Conservation (phyloP, 1,284 basidiomycete genomes). For the Uromyces viciae-fabae region DNA sequence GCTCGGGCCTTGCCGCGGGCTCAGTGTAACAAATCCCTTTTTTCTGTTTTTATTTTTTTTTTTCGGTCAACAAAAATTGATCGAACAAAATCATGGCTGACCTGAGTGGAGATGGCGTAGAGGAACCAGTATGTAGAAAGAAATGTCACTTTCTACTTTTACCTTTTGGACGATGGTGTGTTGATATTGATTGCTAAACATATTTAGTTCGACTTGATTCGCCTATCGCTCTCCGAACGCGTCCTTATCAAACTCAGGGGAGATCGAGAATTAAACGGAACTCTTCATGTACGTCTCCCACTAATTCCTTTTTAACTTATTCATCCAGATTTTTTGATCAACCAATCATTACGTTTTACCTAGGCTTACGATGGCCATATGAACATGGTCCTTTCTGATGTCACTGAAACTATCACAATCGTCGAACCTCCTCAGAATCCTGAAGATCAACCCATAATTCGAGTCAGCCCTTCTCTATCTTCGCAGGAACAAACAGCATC, state of each 20-base stretch:
- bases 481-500: neutral
- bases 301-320: neutral
- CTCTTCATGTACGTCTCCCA: slow-evolving; percentile 69
- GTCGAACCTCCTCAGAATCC: slow-evolving; percentile 63
- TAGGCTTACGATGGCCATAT: slow-evolving; percentile 99
- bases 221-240: slow-evolving; percentile 89
- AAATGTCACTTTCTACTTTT: neutral
- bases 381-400: slow-evolving; percentile 96
- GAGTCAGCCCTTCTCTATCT: slow-evolving; percentile 52
- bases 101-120: slow-evolving; percentile 39
- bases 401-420: slow-evolving; percentile 91
- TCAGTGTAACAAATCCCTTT: too few species aligned
- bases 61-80: too few species aligned
- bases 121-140: slow-evolving; percentile 42
- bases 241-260: slow-evolving; percentile 94
- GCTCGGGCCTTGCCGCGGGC: too few species aligned
- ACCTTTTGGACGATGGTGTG: neutral
- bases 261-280: slow-evolving; percentile 85
- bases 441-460: slow-evolving; percentile 46
- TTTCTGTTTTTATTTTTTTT: too few species aligned
- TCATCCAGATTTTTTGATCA: neutral
- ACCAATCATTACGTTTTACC: neutral
- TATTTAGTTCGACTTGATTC: slow-evolving; percentile 84
- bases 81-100: too few species aligned
- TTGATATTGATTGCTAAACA: neutral